These are phyloP conservation scores for Senna siamea DNA, from an alignment of 306 rosid species.

Conservation along the genomic window DNA sequence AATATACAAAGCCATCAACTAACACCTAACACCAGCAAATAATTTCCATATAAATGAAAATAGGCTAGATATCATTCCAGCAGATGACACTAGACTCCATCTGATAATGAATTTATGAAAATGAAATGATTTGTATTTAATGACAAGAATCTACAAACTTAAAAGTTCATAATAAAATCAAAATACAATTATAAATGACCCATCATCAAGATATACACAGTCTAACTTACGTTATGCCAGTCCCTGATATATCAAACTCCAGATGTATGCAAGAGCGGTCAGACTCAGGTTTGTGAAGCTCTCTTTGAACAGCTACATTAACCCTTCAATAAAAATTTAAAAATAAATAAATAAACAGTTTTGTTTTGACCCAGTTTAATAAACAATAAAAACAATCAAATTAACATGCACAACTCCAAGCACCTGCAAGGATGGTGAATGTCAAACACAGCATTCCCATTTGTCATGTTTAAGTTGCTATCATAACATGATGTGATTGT, in stretches of 20 bases:
- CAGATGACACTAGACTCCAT: conserved; percentile 5
- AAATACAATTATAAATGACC: conserved; percentile 12
- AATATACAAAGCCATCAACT: background rate
- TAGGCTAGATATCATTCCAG: background rate
- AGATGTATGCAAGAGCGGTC: conserved; percentile 91
- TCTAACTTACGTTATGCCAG: conserved; percentile 65
- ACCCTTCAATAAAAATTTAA: conserved; percentile 49
- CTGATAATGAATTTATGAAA: background rate
- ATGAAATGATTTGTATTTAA: background rate
- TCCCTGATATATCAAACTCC: conserved; percentile 79
- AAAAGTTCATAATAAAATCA: background rate
- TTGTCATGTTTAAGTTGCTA: conserved; percentile 47
- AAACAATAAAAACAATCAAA: conserved; percentile 29
- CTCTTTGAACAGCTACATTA: conserved; percentile 71
- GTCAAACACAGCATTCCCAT: conserved; percentile 70
- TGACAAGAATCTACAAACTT: background rate
- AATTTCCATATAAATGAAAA: background rate
- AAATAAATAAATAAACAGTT: conserved; percentile 24
- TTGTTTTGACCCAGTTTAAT: conserved; percentile 27
- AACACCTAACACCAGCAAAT: background rate
- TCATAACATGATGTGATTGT: conserved; percentile 41
- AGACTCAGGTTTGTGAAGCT: conserved; percentile 82
- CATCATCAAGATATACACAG: conserved; percentile 17
- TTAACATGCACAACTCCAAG: conserved; percentile 31
- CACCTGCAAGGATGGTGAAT: conserved; percentile 95